Evolutionary conservation across 768 basidiomycete species (phyloP).

Genomic region (Agaricus sinodeliciosus): DNA sequence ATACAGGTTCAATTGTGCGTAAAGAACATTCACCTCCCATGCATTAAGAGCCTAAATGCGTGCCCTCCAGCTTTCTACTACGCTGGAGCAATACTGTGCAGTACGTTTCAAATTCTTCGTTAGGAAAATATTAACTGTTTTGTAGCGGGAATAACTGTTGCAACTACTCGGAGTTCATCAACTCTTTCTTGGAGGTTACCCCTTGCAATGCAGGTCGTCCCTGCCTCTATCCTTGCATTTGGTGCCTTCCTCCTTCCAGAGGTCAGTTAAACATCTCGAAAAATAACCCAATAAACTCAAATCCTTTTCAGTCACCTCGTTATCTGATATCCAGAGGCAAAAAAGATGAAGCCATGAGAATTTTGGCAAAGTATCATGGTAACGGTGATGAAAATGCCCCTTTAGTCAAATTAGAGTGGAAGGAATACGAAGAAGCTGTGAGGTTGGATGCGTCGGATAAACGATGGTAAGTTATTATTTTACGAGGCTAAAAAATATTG

Average conservation of each 20-base stretch:
- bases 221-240: constrained; percentile 31
- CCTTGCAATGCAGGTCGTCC: constrained; percentile 44
- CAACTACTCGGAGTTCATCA: constrained; percentile 27
- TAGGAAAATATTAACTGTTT: neutral
- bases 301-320: constrained; percentile 36
- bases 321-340: constrained; percentile 47
- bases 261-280: constrained; percentile 15
- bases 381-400: constrained; percentile 42
- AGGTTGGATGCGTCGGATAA: constrained; percentile 47
- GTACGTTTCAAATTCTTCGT: constrained; percentile 17
- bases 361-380: constrained; percentile 49
- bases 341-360: constrained; percentile 38
- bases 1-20: constrained; percentile 28
- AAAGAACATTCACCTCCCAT: no score
- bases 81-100: constrained; percentile 36
- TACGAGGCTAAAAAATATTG: neutral
- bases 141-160: constrained; percentile 36
- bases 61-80: constrained; percentile 36
- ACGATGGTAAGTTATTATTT: constrained; percentile 35
- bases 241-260: constrained; percentile 31
- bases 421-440: constrained; percentile 45
- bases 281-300: neutral
- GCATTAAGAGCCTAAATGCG: neutral
- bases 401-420: constrained; percentile 44
- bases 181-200: constrained; percentile 43